phyloP scores from a whole-genome alignment of 352 stramenopile species.

The Globisporangium spinosum region DNA sequence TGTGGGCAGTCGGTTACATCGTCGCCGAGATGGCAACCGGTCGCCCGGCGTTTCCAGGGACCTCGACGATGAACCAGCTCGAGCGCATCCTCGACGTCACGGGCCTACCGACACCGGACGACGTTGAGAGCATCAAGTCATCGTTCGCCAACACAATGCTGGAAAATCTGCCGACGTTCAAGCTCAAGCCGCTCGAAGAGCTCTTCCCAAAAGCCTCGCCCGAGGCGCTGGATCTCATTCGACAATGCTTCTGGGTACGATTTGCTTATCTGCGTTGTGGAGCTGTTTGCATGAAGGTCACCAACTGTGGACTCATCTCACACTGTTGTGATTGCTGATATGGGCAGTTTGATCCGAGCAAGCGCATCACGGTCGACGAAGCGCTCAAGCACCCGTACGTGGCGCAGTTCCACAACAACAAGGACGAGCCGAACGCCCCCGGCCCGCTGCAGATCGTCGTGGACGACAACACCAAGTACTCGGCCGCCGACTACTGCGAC shows the following conservation, averaged over 20 bases:
- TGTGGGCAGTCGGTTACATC: conserved; percentile 94
- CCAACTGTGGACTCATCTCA: neutral
- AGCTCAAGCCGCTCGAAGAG: conserved; percentile 76
- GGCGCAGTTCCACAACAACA: conserved; percentile 93
- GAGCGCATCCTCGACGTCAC: conserved; percentile 95
- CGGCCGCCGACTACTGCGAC: conserved; percentile 91
- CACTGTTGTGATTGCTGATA: neutral
- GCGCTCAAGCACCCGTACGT: conserved; percentile 93
- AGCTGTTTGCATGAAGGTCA: no score
- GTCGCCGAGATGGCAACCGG: conserved; percentile 92
- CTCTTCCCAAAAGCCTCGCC: conserved; percentile 85
- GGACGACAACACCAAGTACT: conserved; percentile 95
- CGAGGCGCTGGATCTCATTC: conserved; percentile 89
- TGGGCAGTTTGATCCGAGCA: conserved; percentile 88
- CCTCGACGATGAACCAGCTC: conserved; percentile 95
- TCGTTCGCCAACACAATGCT: conserved; percentile 93
- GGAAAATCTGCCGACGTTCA: conserved; percentile 80
- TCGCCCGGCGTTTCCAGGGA: conserved; percentile 91
- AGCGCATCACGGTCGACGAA: conserved; percentile 84
- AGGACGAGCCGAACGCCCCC: conserved; percentile 85
- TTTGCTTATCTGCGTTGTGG: neutral
- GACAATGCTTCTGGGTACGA: conserved; percentile 79
- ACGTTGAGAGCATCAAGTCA: conserved; percentile 91
- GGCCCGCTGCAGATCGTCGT: conserved; percentile 83
- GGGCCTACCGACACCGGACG: conserved; percentile 80